Evolutionary conservation across 2,329 filamentous ascomycete species (phyloP), one percentile per base, ranked within the genome.

Genomic region (Colletotrichum sp.): DNA sequence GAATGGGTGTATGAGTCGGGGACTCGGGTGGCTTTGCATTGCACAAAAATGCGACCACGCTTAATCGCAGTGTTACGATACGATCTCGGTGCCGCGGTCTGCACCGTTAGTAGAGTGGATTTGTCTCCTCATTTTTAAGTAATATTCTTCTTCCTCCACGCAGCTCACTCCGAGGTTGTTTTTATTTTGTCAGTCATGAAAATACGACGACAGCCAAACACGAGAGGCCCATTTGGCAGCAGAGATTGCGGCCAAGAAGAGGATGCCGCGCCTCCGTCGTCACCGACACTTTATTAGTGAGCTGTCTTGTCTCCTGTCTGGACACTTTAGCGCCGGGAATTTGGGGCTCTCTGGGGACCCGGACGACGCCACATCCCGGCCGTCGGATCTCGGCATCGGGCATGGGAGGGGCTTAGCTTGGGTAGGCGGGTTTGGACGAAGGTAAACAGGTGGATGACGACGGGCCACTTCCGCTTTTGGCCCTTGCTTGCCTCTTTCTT

Each of bases 331-430:
- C 63, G 63, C 39, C 63, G 69, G 69, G 73, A 65, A 18, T 59
- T 59, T 75, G 61, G 7, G 5, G 43, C 26, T 30, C 16, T 28
- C 48, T 72, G 43, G 36, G 60, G 34, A 59, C 48, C 70, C 70
- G 74, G 74, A 74, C 73, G 66, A 69, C 74, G 70, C 74, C 70
- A 75, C 74, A 75, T 74, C 70, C 70, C 64, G 74, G 70, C 65
- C 59, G 65, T 75, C 70, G 74, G 74, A 69, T 69, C 71, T 73
- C 74, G 64, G 74, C 74, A 69, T 34, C 64, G 34, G 63, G 26
- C n/a, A 52, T 66, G 57, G 59, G 67, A 59, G 18, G 18, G 55
- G 39, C 48, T 30, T n/a, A 52, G 43, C 43, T 52, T 21, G n/a
- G 9, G 55, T 39, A 21, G 60, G 60, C 43, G 43, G 34, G 48